phyloP scores from a whole-genome alignment of 164 flowering plant species.

The Chimonanthus salicifolius region DNA sequence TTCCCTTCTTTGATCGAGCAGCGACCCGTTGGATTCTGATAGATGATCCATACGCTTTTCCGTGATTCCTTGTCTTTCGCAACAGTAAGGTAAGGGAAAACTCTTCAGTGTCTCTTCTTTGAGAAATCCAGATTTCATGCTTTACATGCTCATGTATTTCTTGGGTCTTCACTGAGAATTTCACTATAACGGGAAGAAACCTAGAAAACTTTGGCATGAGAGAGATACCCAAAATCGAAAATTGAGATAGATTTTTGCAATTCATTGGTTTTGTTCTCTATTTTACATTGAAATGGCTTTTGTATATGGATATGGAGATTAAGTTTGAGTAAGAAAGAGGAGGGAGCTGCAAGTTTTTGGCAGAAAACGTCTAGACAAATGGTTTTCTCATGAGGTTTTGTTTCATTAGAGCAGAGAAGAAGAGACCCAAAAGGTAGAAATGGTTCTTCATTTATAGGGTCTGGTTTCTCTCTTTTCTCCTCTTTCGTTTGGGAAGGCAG shows the following conservation, averaged over 20 bases:
- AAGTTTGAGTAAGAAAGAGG: background rate
- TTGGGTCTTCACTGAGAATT: background rate
- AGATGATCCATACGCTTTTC: background rate
- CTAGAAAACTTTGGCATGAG: background rate
- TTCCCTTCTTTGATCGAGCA: background rate
- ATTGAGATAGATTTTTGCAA: background rate
- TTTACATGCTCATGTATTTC: background rate
- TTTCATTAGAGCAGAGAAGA: background rate
- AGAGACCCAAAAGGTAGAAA: background rate
- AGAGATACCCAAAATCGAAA: background rate
- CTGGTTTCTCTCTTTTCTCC: too few relatives aligned
- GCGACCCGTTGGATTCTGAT: background rate
- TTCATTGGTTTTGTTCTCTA: background rate
- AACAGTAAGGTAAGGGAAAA: background rate
- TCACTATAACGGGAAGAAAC: background rate
- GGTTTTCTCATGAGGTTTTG: background rate
- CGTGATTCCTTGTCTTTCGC: background rate
- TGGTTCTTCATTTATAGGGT: too few relatives aligned
- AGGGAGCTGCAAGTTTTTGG: background rate
- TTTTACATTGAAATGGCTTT: background rate
- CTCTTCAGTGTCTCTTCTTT: background rate
- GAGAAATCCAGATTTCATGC: background rate
- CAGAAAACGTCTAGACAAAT: background rate
- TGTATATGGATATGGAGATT: background rate
- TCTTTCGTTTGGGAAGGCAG: too few relatives aligned